Percentiles rank a stretch among this genome's conserved stretches.
Evolutionary conservation across 192 early-diverging fungal genomes (phyloP).

Genomic region (Paraglomus brasilianum): DNA sequence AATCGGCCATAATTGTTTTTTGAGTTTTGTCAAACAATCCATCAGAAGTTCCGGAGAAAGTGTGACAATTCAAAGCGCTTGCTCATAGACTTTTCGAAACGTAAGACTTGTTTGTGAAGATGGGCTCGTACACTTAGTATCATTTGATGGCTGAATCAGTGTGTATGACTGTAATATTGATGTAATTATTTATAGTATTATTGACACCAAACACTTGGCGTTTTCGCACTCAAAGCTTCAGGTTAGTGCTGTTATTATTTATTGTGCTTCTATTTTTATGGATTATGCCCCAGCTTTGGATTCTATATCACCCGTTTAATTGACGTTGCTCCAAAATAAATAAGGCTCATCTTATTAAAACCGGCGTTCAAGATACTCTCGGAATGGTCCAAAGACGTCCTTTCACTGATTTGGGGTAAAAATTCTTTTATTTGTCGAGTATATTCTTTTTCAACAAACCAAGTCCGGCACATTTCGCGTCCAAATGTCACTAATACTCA

Average conservation of each 20-base stretch:
- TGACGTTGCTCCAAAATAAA: constrained; percentile 25
- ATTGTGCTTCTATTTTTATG: constrained; percentile 7
- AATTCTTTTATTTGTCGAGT: too few relatives aligned
- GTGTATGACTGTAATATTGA: background rate
- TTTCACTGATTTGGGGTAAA: constrained; percentile 47
- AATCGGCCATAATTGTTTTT: constrained; percentile 86
- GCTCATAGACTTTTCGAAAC: constrained; percentile 57
- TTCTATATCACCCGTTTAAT: background rate
- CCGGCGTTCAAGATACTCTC: constrained; percentile 46
- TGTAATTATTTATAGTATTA: constrained; percentile 49
- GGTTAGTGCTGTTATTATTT: constrained; percentile 31
- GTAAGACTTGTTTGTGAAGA: constrained; percentile 41
- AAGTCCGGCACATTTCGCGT: background rate
- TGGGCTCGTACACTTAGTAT: background rate
- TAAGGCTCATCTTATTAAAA: constrained; percentile 36
- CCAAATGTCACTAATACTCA: background rate
- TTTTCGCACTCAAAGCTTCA: constrained; percentile 42
- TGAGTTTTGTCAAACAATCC: constrained; percentile 79
- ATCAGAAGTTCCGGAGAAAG: constrained; percentile 67
- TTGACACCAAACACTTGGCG: constrained; percentile 80
- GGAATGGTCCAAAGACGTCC: constrained; percentile 38
- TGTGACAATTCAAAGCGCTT: constrained; percentile 65
- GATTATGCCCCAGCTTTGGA: background rate
- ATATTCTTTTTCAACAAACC: too few relatives aligned
- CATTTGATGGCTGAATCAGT: background rate